Percentiles rank a stretch among this genome's conserved stretches.
These are phyloP conservation scores for Talaromyces ruber DNA, from an alignment of 495 filamentous ascomycete genomes.

Conservation along the genomic window DNA sequence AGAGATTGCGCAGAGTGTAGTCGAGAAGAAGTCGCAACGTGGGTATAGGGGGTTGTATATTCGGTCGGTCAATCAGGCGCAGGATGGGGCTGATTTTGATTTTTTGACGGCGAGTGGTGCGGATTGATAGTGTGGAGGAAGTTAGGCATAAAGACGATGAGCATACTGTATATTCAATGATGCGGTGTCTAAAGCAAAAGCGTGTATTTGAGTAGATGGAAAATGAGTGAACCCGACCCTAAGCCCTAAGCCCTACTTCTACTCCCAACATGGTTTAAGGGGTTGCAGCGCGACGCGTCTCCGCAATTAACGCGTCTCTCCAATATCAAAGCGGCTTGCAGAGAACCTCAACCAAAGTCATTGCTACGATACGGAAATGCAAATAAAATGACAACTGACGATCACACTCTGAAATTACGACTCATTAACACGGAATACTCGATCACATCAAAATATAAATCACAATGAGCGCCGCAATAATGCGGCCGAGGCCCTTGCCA, in stretches of 20 bases:
- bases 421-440: no score
- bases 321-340: neutral
- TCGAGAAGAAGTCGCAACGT: constrained; percentile 29
- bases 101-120: constrained; percentile 46
- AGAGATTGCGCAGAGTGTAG: constrained; percentile 12
- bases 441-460: neutral
- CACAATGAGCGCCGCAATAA: constrained; percentile 28
- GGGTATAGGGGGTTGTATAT: constrained; percentile 61
- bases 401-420: no score
- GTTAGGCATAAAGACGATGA: neutral
- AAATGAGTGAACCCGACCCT: constrained; percentile 24
- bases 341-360: neutral
- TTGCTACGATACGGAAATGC: constrained; percentile 8
- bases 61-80: constrained; percentile 54
- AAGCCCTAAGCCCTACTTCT: constrained; percentile 34
- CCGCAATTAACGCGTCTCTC: constrained; percentile 16
- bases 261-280: constrained; percentile 19
- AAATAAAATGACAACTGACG: neutral
- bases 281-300: constrained; percentile 20
- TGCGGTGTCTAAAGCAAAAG: neutral
- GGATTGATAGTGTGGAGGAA: neutral
- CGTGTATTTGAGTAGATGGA: neutral
- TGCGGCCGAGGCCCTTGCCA: constrained; percentile 35
- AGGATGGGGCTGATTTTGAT: constrained; percentile 56
- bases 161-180: neutral